Evolutionary conservation across 441 rosid species (phyloP).

Genomic region (Eutrema salsugineum): DNA sequence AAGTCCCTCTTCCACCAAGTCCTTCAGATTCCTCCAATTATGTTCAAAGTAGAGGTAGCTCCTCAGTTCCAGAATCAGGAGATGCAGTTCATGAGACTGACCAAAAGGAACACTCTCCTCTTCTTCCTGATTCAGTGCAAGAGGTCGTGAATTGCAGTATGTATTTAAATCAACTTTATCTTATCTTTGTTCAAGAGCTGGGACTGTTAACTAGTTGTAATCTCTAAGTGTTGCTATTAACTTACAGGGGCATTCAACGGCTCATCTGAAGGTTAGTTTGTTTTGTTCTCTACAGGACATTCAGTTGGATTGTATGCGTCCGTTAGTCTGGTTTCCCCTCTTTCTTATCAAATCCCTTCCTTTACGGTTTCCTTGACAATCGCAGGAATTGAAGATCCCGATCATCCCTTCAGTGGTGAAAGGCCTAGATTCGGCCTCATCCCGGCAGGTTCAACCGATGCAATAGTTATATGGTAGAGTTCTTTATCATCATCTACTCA

Average conservation of each 20-base stretch:
- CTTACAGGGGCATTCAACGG: constrained; percentile 42
- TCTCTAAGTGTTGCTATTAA: constrained; percentile 9
- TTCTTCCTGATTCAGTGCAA: constrained; percentile 38
- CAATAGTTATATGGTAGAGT: constrained; percentile 79
- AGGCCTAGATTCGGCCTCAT: constrained; percentile 76
- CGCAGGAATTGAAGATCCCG: constrained; percentile 41
- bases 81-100: constrained; percentile 37
- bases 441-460: constrained; percentile 95
- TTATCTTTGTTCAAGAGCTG: constrained; percentile 13
- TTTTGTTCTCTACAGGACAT: constrained; percentile 14
- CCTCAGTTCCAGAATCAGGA: constrained; percentile 34
- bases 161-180: constrained; percentile 28
- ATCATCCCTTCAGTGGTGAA: constrained; percentile 42
- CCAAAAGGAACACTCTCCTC: constrained; percentile 52
- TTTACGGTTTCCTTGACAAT: constrained; percentile 12
- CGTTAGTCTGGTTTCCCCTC: neutral
- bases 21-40: constrained; percentile 57
- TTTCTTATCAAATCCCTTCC: neutral
- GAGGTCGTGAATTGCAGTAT: constrained; percentile 41
- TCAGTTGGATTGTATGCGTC: neutral
- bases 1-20: constrained; percentile 77
- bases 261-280: constrained; percentile 43
- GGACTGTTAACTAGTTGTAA: constrained; percentile 20
- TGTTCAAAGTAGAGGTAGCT: constrained; percentile 36
- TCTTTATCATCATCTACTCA: neutral